A percentile compares a stretch with the other conserved stretches of the same genome.
Evolutionary conservation across 208 protist genomes (phyloP).

Genomic region (Crithidia acanthocephali): DNA sequence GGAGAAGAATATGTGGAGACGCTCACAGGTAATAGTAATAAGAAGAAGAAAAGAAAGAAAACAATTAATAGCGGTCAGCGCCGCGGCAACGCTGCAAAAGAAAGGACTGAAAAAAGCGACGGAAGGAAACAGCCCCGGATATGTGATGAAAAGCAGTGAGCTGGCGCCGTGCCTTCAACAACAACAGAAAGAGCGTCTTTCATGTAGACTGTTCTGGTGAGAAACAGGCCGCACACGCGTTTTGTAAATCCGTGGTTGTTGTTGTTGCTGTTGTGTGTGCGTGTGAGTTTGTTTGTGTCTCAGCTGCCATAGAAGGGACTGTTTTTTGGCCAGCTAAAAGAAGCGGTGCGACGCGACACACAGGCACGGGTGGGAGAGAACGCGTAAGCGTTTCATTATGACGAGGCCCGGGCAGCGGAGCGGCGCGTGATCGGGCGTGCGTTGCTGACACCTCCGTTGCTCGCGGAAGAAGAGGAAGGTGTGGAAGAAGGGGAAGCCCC

Average conservation of each 20-base stretch:
- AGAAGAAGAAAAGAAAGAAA: not conserved
- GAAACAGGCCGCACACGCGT: too few relatives aligned
- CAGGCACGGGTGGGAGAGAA: slow-evolving; percentile 3
- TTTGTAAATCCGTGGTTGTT: too few relatives aligned
- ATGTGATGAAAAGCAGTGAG: not conserved
- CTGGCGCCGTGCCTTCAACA: not conserved
- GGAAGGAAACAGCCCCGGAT: not conserved
- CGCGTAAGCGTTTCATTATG: not conserved
- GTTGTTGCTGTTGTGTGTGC: too few relatives aligned
- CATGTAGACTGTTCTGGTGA: too few relatives aligned
- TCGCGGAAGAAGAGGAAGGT: not conserved
- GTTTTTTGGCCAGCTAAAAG: too few relatives aligned
- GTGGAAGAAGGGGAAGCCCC: not conserved
- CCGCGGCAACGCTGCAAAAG: slow-evolving; percentile 8
- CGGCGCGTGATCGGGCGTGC: slow-evolving; percentile 37
- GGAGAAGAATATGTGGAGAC: slow-evolving; percentile 4
- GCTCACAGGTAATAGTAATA: slow-evolving; percentile 10
- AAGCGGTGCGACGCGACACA: not conserved
- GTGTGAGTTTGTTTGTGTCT: too few relatives aligned
- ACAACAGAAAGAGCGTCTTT: too few relatives aligned
- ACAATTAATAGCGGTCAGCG: slow-evolving; percentile 4
- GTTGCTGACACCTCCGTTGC: slow-evolving; percentile 1
- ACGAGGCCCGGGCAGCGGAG: slow-evolving; percentile 8
- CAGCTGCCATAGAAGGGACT: too few relatives aligned
- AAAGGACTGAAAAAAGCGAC: slow-evolving; percentile 16